Conservation (phyloP, 192 early-diverging fungal genomes). For the Umbelopsis sp. region DNA sequence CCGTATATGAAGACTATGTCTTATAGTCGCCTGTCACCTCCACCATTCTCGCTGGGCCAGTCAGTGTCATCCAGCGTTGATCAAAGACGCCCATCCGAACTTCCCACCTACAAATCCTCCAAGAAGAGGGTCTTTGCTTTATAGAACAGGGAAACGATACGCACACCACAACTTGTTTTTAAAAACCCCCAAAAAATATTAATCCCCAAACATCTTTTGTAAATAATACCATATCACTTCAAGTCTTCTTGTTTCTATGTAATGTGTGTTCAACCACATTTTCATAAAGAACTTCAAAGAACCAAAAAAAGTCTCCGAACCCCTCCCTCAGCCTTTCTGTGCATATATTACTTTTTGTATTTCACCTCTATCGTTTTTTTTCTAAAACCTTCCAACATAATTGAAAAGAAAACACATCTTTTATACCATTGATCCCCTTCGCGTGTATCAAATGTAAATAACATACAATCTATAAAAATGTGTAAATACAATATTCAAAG, state of each 20-base stretch:
- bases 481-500: no score
- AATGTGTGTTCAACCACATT: neutral
- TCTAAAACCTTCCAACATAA: no score
- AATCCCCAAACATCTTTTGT: slow-evolving; percentile 7
- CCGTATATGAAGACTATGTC: slow-evolving; percentile 22
- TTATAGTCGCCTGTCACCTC: slow-evolving; percentile 19
- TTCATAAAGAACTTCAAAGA: neutral
- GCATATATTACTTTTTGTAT: neutral
- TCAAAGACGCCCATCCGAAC: neutral
- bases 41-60: slow-evolving; percentile 19
- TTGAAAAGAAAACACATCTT: no score
- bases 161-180: neutral
- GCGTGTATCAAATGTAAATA: neutral
- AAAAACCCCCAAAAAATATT: neutral
- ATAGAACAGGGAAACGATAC: neutral
- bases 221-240: slow-evolving; percentile 15
- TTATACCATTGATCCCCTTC: neutral
- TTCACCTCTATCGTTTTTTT: neutral
- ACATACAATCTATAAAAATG: neutral
- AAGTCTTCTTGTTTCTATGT: neutral
- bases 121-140: slow-evolving; percentile 19
- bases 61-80: slow-evolving; percentile 3
- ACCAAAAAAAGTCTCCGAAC: neutral
- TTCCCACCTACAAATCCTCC: slow-evolving; percentile 8
- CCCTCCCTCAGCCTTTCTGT: neutral